Evolutionary conservation across 2,329 filamentous ascomycete species (phyloP).

Genomic region (Hypoxylon sp.): DNA sequence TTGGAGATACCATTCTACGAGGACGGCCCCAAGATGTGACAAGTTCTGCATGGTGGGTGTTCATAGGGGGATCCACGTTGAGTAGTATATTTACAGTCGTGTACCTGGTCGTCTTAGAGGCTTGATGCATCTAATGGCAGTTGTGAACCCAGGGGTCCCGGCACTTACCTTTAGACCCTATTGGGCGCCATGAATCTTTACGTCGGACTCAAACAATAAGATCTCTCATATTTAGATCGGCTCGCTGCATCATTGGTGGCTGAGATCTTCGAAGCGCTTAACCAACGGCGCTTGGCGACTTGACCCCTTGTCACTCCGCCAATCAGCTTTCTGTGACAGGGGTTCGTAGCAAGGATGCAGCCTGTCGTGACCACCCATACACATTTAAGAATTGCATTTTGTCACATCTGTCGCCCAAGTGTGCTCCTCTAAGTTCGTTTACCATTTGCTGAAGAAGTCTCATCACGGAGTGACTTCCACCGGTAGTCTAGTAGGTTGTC

Average conservation of each 20-base stretch:
- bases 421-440: conserved; percentile 11
- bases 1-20: conserved; percentile 29
- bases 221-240: conserved; percentile 45
- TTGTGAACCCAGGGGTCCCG: conserved; percentile 37
- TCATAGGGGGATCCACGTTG: conserved; percentile 28
- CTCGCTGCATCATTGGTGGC: conserved; percentile 45
- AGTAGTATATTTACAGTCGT: conserved; percentile 34
- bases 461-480: conserved; percentile 23
- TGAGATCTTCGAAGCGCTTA: conserved; percentile 48
- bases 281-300: conserved; percentile 44
- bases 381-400: conserved; percentile 31
- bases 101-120: conserved; percentile 28
- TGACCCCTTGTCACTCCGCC: conserved; percentile 32
- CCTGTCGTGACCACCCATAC: conserved; percentile 43
- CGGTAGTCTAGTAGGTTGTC: conserved; percentile 6
- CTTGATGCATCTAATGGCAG: conserved; percentile 46
- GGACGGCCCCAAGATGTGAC: conserved; percentile 46
- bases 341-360: conserved; percentile 32
- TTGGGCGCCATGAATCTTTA: conserved; percentile 44
- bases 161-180: conserved; percentile 34
- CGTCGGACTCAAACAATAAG: conserved; percentile 45
- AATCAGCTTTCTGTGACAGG: conserved; percentile 44
- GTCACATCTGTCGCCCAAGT: conserved; percentile 50
- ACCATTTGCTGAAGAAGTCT: conserved; percentile 32
- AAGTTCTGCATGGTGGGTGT: conserved; percentile 43